These are phyloP conservation scores for Neonectria hederae DNA, from an alignment of 2,329 filamentous ascomycete species.

Conservation along the genomic window DNA sequence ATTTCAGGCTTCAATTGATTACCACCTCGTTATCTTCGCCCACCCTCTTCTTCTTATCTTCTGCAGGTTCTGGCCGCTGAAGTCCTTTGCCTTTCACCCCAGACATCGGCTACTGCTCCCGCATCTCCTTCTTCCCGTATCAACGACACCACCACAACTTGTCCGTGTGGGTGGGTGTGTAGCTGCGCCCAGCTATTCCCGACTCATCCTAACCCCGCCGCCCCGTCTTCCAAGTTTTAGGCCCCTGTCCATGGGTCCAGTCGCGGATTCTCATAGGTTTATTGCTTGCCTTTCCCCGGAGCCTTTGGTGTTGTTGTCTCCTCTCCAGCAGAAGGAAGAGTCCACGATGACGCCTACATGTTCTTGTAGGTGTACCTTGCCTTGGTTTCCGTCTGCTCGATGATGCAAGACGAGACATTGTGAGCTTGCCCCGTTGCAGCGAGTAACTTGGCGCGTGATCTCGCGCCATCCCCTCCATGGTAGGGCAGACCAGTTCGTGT, in stretches of 20 bases:
- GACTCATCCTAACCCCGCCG: not conserved
- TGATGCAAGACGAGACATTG: conserved; percentile 10
- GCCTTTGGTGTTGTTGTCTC: not conserved
- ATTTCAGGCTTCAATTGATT: not conserved
- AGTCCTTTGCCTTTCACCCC: not conserved
- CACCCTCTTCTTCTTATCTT: conserved; percentile 2
- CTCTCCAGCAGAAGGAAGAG: not conserved
- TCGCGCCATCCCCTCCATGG: not conserved
- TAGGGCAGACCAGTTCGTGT: conserved; percentile 1
- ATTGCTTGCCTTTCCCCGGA: conserved; percentile 2
- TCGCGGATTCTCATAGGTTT: conserved; percentile 6
- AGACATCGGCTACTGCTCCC: conserved; percentile 1
- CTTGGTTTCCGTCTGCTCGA: conserved; percentile 2
- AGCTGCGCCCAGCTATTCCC: not conserved
- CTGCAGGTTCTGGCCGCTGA: not conserved
- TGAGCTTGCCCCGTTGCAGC: conserved; percentile 2
- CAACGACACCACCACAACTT: not conserved
- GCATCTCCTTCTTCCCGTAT: not conserved
- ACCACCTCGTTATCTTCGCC: conserved; percentile 10
- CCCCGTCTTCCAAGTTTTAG: conserved; percentile 21
- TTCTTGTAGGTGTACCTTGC: not conserved
- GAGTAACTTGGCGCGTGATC: not conserved
- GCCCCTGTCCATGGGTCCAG: conserved; percentile 5
- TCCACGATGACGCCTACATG: conserved; percentile 11
- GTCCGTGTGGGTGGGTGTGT: not conserved